These are phyloP conservation scores for Arthrobotrys pseudoclavata DNA, from an alignment of 2,329 filamentous ascomycete genomes.

Conservation along the genomic window DNA sequence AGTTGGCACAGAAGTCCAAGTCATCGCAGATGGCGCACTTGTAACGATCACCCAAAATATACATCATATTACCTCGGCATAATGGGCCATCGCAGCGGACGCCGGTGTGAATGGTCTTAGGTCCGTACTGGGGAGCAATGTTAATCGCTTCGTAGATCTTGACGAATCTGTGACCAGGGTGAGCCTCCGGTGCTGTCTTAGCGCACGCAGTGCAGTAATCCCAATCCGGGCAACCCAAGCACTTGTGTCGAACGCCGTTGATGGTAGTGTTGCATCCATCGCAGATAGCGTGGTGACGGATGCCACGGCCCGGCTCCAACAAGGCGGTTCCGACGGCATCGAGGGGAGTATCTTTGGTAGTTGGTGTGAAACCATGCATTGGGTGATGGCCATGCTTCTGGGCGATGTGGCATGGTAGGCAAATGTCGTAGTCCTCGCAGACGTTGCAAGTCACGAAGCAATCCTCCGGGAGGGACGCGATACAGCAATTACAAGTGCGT, in stretches of 20 bases:
- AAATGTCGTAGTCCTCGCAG: slow-evolving; percentile 94
- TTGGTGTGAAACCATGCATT: slow-evolving; percentile 81
- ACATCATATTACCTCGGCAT: slow-evolving; percentile 74
- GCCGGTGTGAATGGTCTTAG: slow-evolving; percentile 77
- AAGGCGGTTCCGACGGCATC: slow-evolving; percentile 75
- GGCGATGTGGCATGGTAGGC: slow-evolving; percentile 81
- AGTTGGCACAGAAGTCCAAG: slow-evolving; percentile 92
- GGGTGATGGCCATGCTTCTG: slow-evolving; percentile 92
- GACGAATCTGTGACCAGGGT: slow-evolving; percentile 88
- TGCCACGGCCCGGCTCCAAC: slow-evolving; percentile 83
- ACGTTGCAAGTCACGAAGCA: slow-evolving; percentile 86
- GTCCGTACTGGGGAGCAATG: slow-evolving; percentile 66
- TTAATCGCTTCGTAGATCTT: slow-evolving; percentile 79
- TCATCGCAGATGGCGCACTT: slow-evolving; percentile 98
- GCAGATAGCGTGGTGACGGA: slow-evolving; percentile 88
- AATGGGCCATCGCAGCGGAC: slow-evolving; percentile 96
- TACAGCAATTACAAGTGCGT: slow-evolving; percentile 79
- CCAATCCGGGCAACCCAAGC: slow-evolving; percentile 95
- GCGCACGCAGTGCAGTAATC: slow-evolving; percentile 88
- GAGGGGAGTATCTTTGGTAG: slow-evolving; percentile 74
- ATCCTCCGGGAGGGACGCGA: slow-evolving; percentile 74
- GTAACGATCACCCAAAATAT: slow-evolving; percentile 88
- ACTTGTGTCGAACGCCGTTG: slow-evolving; percentile 92
- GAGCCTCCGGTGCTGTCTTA: slow-evolving; percentile 75
- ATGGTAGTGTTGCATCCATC: slow-evolving; percentile 94